A percentile compares a stretch with the other conserved stretches of the same genome.
phyloP scores from a whole-genome alignment of 2,329 filamentous ascomycete genomes.

The Aspergillus viridinutans region DNA sequence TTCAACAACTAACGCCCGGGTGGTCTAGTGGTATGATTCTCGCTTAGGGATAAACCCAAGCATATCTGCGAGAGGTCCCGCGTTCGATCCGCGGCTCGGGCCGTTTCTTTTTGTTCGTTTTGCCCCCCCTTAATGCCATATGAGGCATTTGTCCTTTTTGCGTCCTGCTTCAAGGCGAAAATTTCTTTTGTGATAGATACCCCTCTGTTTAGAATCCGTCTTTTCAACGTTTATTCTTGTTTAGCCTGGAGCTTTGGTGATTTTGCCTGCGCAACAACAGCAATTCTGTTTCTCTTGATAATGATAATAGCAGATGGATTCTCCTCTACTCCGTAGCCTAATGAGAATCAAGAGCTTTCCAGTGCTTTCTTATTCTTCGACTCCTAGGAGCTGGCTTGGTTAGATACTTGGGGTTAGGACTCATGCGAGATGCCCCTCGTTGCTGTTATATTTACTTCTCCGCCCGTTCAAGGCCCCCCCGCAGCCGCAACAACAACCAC shows the following conservation, averaged over 20 bases:
- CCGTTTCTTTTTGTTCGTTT: constrained; percentile 3
- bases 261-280: not conserved
- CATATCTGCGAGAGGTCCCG: constrained; percentile 25
- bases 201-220: not conserved
- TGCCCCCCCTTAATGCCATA: not conserved
- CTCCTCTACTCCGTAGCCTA: not conserved
- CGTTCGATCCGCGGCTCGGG: constrained; percentile 20
- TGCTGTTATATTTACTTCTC: not conserved
- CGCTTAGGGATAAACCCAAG: constrained; percentile 54
- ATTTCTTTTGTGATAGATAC: not conserved
- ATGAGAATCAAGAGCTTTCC: not conserved
- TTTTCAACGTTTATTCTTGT: not conserved
- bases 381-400: too few relatives aligned
- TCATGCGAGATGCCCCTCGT: not conserved
- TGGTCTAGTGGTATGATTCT: constrained; percentile 69
- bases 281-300: not conserved
- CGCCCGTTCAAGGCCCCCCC: too few relatives aligned
- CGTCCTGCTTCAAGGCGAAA: not conserved
- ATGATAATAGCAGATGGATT: not conserved
- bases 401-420: not conserved
- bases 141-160: not conserved
- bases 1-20: constrained; percentile 20
- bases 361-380: not conserved
- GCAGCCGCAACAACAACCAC: not conserved
- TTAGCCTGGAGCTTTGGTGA: not conserved